Evolutionary conservation across 805 yeast species (phyloP).

Genomic region (Metschnikowia peoriensis): DNA sequence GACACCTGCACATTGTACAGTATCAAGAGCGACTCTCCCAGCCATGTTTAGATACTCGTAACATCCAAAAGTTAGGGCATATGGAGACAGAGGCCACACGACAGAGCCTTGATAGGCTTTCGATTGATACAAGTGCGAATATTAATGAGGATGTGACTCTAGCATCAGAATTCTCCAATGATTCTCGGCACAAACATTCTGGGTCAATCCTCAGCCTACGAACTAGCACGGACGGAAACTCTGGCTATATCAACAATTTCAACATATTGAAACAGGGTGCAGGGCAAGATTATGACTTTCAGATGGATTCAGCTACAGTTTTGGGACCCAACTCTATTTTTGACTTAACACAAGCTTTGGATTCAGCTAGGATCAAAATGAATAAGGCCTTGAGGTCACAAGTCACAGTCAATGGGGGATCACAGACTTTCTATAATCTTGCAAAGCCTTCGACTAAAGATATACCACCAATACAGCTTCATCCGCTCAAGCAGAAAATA

Average conservation of each 20-base stretch:
- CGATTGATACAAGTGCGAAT: slow-evolving; percentile 17
- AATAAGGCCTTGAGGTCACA: slow-evolving; percentile 32
- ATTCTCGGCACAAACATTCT: slow-evolving; percentile 11
- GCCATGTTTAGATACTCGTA: neutral
- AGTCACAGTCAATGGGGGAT: slow-evolving; percentile 42
- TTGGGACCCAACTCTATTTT: slow-evolving; percentile 74
- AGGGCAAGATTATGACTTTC: slow-evolving; percentile 18
- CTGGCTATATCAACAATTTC: slow-evolving; percentile 14
- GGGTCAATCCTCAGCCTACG: slow-evolving; percentile 18
- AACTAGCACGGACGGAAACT: slow-evolving; percentile 15
- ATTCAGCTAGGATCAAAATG: slow-evolving; percentile 39
- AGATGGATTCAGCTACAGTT: slow-evolving; percentile 42
- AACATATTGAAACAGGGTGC: slow-evolving; percentile 16
- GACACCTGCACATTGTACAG: slow-evolving; percentile 3
- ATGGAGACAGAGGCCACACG: slow-evolving; percentile 15
- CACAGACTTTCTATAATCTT: slow-evolving; percentile 43
- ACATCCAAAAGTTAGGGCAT: neutral
- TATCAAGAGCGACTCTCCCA: slow-evolving; percentile 1
- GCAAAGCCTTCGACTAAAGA: slow-evolving; percentile 74
- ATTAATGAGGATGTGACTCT: slow-evolving; percentile 18
- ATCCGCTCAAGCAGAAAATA: slow-evolving; percentile 28
- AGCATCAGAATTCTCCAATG: slow-evolving; percentile 15
- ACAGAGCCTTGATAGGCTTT: slow-evolving; percentile 14
- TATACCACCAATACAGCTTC: slow-evolving; percentile 75
- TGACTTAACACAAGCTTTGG: slow-evolving; percentile 66